Conservation (phyloP, 2,329 filamentous ascomycete genomes). For the Penicillium sp. region DNA sequence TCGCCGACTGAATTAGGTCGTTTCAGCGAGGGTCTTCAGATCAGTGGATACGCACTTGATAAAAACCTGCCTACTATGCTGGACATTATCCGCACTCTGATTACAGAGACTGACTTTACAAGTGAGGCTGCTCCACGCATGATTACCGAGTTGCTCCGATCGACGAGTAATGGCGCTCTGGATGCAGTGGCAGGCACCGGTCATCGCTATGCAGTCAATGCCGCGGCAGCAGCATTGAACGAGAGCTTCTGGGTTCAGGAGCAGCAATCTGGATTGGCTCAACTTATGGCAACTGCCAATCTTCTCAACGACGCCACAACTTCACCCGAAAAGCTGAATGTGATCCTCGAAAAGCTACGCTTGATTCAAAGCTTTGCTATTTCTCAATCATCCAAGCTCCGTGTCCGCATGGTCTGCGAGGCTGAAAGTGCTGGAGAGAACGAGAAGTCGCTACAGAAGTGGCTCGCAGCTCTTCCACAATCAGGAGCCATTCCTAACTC, state of each 20-base stretch:
- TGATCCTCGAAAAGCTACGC: slow-evolving; percentile 79
- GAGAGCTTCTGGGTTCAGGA: slow-evolving; percentile 69
- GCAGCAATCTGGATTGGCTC: slow-evolving; percentile 84
- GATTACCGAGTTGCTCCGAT: slow-evolving; percentile 81
- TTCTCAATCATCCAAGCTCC: slow-evolving; percentile 62
- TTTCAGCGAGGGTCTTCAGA: slow-evolving; percentile 75
- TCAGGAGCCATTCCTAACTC: slow-evolving; percentile 31
- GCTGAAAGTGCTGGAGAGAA: slow-evolving; percentile 67
- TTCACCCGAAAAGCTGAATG: slow-evolving; percentile 64
- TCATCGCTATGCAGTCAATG: slow-evolving; percentile 79
- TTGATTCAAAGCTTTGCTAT: slow-evolving; percentile 77
- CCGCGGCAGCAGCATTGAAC: slow-evolving; percentile 75
- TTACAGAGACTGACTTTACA: slow-evolving; percentile 87
- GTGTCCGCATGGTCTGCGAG: slow-evolving; percentile 82
- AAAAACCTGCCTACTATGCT: slow-evolving; percentile 89
- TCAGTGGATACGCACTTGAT: slow-evolving; percentile 84
- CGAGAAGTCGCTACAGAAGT: slow-evolving; percentile 64
- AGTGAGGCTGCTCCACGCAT: slow-evolving; percentile 74
- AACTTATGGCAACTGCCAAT: slow-evolving; percentile 77
- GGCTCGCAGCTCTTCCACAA: slow-evolving; percentile 61
- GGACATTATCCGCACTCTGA: slow-evolving; percentile 72
- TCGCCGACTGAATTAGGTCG: slow-evolving; percentile 67
- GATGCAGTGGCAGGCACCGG: slow-evolving; percentile 89
- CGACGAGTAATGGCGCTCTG: slow-evolving; percentile 81
- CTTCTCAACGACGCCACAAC: slow-evolving; percentile 66